Evolutionary conservation across 805 yeast species (phyloP), one percentile per base, ranked within the genome.

Genomic region (Candida golubevii): DNA sequence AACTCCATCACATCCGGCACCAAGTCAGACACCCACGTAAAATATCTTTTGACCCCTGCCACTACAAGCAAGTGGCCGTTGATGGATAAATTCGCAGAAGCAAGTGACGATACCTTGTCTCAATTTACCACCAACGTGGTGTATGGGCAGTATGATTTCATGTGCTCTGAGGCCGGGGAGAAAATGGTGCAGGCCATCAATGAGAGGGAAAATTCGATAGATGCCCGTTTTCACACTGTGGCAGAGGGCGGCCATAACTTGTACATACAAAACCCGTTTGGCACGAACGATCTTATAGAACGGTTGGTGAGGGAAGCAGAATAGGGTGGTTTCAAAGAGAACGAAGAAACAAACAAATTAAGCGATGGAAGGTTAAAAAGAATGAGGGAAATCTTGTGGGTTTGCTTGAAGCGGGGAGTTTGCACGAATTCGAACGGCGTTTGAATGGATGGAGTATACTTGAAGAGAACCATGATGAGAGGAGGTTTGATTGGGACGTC

Each of bases 111-210:
- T 59, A 8, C 51, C 58, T 11, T 61, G 73, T 15, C 46, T 52
- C 10, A 55, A 10, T 66, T 67, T 40, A 62, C 67, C 36, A 66
- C 75, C 2, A 59, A 79, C 52, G 66, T 80, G 60, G 55, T 77
- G 8, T 86, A 84, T 59, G 95, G 93, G 0, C 77, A 81, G 50
- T 78, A 71, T 50, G 95, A 86, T 57, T 85, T 86, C 72, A 85
- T 85, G 93, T 74, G 80, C 55, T 61, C 72, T 1, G 71, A 67
- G 34, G 83, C 84, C 0, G 85, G 85, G 6, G 44, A 50, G 15
- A 63, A 58, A 36, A 49, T 71, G 41, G 62, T 57, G n/a, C 47
- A 55, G 2, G 39, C 51, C 10, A 46, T 67, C 29, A 59, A 60
- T 32, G 36, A 30, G 13, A 18, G 23, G 23, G 44, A 38, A 4